Conservation (phyloP, 1,284 basidiomycete species). For the Neotropicomus parvogracilis region DNA sequence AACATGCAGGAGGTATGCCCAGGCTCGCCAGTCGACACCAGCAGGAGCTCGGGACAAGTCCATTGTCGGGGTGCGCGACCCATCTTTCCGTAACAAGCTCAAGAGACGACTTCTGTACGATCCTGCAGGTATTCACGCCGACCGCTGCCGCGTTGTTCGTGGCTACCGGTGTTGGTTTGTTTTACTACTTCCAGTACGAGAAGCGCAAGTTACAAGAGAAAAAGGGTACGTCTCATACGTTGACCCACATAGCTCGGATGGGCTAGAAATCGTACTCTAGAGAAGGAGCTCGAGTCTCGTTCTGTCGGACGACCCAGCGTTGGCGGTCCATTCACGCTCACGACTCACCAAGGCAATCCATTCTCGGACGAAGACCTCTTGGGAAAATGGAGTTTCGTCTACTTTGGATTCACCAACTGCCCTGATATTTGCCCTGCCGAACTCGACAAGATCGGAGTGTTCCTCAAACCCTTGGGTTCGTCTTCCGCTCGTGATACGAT, state of each 20-base stretch:
- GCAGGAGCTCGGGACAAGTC: conserved; percentile 37
- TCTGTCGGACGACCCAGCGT: conserved; percentile 72
- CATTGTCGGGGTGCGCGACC: conserved; percentile 40
- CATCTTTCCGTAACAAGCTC: background rate
- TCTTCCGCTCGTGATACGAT: conserved; percentile 8
- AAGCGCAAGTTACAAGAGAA: conserved; percentile 77
- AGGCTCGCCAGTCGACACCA: conserved; percentile 21
- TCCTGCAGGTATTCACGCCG: conserved; percentile 79
- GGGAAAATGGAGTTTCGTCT: conserved; percentile 87
- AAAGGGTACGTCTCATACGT: conserved; percentile 46
- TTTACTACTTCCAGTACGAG: conserved; percentile 86
- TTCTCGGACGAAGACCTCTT: conserved; percentile 85
- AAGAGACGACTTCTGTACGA: background rate
- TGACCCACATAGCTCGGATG: too few relatives aligned
- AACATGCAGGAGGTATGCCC: conserved; percentile 16
- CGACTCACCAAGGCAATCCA: conserved; percentile 60
- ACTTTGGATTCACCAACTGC: conserved; percentile 97
- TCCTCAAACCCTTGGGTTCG: conserved; percentile 76
- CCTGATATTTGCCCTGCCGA: conserved; percentile 99
- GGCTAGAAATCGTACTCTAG: conserved; percentile 35
- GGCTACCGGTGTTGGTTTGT: conserved; percentile 76
- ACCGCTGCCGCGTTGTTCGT: conserved; percentile 81
- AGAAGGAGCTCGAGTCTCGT: conserved; percentile 60
- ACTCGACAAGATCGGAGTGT: conserved; percentile 89
- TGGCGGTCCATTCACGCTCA: conserved; percentile 85